Conservation (phyloP, 2,329 filamentous ascomycete genomes). For the Ascochyta pisi region DNA sequence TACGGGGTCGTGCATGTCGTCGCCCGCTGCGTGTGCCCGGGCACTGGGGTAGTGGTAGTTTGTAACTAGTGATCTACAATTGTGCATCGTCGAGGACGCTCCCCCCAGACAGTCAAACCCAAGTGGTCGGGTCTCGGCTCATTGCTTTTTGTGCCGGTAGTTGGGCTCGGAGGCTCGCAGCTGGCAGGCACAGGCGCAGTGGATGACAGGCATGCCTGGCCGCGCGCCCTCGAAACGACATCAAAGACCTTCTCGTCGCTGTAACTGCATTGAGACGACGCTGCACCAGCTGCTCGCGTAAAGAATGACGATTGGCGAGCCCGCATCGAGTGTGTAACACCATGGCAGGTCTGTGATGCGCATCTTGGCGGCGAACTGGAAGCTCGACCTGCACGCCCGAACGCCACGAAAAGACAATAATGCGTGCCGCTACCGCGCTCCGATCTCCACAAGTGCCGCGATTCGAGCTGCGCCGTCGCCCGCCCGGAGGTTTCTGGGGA, state of each 20-base stretch:
- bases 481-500: slow-evolving; percentile 10
- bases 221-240: slow-evolving; percentile 1
- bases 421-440: slow-evolving; percentile 29
- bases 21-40: slow-evolving; percentile 1
- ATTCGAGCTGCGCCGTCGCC: slow-evolving; percentile 26
- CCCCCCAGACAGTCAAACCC: slow-evolving; percentile 13
- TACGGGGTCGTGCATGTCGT: slow-evolving; percentile 6
- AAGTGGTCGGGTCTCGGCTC: slow-evolving; percentile 8
- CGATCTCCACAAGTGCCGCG: slow-evolving; percentile 20
- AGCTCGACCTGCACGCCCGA: slow-evolving; percentile 26
- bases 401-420: slow-evolving; percentile 37
- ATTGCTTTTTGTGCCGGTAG: slow-evolving; percentile 11
- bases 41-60: slow-evolving; percentile 10
- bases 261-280: slow-evolving; percentile 19
- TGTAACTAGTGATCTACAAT: slow-evolving; percentile 18
- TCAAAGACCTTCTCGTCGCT: slow-evolving; percentile 7
- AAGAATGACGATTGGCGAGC: slow-evolving; percentile 13
- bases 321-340: slow-evolving; percentile 19
- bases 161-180: background rate
- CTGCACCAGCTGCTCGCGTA: slow-evolving; percentile 16
- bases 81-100: slow-evolving; percentile 9
- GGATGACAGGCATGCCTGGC: background rate
- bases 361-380: slow-evolving; percentile 23
- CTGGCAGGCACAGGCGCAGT: background rate
- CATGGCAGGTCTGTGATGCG: slow-evolving; percentile 11